phyloP scores from a whole-genome alignment of 345 rosid species.

The Cardamine chenopodiifolia region DNA sequence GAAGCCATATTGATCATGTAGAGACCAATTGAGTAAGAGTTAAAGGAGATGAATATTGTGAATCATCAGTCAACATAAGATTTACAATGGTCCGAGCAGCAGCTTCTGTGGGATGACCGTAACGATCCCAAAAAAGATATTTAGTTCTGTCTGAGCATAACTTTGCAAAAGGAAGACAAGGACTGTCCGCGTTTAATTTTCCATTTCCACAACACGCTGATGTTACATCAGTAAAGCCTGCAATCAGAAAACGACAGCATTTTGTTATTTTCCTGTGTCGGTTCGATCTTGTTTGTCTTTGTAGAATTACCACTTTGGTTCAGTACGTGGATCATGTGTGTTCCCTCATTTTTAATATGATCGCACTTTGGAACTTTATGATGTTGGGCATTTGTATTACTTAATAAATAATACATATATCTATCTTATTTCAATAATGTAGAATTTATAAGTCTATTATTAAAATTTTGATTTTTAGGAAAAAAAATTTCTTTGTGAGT shows the following conservation, averaged over 20 bases:
- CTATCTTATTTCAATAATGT: background rate
- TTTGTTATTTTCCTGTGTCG: background rate
- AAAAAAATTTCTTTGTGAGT: background rate
- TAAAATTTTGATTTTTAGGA: background rate
- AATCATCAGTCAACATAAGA: conserved; percentile 48
- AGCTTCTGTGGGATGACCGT: conserved; percentile 69
- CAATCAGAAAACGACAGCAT: conserved; percentile 5
- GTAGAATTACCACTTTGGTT: background rate
- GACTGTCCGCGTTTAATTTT: conserved; percentile 49
- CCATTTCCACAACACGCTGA: conserved; percentile 87
- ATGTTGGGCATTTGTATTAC: background rate
- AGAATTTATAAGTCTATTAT: background rate
- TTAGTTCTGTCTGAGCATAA: conserved; percentile 65
- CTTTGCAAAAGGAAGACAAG: conserved; percentile 58
- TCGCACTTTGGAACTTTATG: background rate
- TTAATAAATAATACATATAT: background rate
- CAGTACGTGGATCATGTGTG: background rate
- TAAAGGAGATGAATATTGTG: conserved; percentile 50
- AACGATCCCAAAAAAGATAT: conserved; percentile 79
- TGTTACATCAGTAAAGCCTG: conserved; percentile 65
- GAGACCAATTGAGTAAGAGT: conserved; percentile 56
- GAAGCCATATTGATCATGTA: conserved; percentile 16
- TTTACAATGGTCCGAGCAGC: conserved; percentile 52
- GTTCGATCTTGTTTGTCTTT: background rate
- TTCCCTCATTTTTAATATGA: background rate